phyloP scores from a whole-genome alignment of 495 filamentous ascomycete species.

The Penicillium pulvis region DNA sequence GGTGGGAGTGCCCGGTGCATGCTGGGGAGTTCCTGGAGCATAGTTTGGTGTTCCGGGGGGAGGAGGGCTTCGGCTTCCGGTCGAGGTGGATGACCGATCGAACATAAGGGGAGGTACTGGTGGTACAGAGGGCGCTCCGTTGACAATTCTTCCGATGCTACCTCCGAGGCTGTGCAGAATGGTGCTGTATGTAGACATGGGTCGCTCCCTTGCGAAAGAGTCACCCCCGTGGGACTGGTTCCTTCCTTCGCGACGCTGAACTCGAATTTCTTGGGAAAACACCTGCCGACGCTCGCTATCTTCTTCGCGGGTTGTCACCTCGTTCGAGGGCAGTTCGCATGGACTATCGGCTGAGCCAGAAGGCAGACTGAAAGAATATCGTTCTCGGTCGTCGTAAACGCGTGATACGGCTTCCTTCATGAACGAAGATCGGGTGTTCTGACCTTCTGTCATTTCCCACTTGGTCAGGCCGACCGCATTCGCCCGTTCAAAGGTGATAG shows the following conservation, averaged over 20 bases:
- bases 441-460: slow-evolving; percentile 53
- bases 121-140: slow-evolving; percentile 14
- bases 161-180: slow-evolving; percentile 40
- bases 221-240: slow-evolving; percentile 27
- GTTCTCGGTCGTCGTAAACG: slow-evolving; percentile 57
- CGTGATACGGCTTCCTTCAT: slow-evolving; percentile 63
- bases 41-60: slow-evolving; percentile 17
- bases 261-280: slow-evolving; percentile 38
- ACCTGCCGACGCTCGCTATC: slow-evolving; percentile 25
- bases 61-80: slow-evolving; percentile 14
- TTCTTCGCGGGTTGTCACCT: slow-evolving; percentile 33
- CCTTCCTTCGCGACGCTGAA: slow-evolving; percentile 29
- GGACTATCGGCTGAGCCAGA: slow-evolving; percentile 13
- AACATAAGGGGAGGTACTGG: slow-evolving; percentile 16
- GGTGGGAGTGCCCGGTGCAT: neutral
- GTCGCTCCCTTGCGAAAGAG: slow-evolving; percentile 45
- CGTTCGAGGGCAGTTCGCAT: slow-evolving; percentile 13
- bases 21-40: slow-evolving; percentile 1
- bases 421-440: slow-evolving; percentile 57
- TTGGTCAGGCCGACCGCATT: slow-evolving; percentile 54
- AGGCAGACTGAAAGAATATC: slow-evolving; percentile 9
- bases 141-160: slow-evolving; percentile 27
- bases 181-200: slow-evolving; percentile 46
- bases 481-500: slow-evolving; percentile 54
- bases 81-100: slow-evolving; percentile 19